phyloP scores from a whole-genome alignment of 2,329 filamentous ascomycete species.

The Hypoxylon sp. region DNA sequence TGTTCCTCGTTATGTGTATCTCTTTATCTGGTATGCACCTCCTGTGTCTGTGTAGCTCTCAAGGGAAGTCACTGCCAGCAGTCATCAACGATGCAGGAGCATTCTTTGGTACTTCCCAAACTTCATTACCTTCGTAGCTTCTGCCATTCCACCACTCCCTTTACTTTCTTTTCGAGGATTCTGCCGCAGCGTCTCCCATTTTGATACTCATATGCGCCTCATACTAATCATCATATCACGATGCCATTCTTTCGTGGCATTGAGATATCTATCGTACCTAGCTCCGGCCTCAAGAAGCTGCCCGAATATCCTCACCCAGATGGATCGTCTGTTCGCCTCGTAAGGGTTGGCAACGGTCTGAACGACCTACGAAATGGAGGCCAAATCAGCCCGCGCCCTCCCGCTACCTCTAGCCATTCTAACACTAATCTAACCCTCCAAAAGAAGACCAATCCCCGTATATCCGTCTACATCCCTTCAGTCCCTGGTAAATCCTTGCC shows the following conservation, averaged over 20 bases:
- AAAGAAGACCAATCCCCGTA: conserved; percentile 56
- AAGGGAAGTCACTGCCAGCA: conserved; percentile 1
- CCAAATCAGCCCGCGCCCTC: conserved; percentile 20
- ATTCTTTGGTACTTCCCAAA: not conserved
- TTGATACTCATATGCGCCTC: not conserved
- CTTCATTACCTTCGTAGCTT: not conserved
- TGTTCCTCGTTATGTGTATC: not conserved
- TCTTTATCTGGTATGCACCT: conserved; percentile 2
- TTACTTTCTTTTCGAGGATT: not conserved
- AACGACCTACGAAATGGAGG: conserved; percentile 17
- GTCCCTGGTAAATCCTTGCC: conserved; percentile 59
- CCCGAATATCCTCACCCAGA: conserved; percentile 70
- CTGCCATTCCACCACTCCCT: not conserved
- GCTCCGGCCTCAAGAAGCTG: conserved; percentile 56
- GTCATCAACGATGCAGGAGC: not conserved
- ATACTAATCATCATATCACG: conserved; percentile 9
- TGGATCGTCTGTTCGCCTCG: conserved; percentile 58
- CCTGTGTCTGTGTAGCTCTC: not conserved
- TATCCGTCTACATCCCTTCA: conserved; percentile 70
- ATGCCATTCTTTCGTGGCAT: conserved; percentile 67
- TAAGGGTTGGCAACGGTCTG: conserved; percentile 38
- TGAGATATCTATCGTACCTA: conserved; percentile 59
- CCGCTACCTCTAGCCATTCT: conserved; percentile 44
- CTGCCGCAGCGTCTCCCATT: not conserved
- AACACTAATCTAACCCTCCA: conserved; percentile 50